Evolutionary conservation across 148 eudicot genomes (phyloP), one percentile per base, ranked within the genome.

Genomic region (Rhododendron ovatum): DNA sequence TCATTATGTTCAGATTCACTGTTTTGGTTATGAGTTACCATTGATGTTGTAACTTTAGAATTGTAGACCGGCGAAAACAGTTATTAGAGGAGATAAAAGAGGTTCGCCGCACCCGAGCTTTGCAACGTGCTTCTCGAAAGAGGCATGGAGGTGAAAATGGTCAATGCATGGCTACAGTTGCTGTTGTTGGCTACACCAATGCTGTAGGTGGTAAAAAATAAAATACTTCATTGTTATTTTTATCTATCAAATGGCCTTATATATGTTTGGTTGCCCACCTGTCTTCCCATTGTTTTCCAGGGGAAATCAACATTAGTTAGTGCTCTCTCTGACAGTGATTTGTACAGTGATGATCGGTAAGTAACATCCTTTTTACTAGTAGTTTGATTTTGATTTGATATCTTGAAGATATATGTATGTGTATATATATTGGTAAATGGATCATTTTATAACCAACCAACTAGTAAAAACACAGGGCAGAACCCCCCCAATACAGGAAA

Each of bases 291-390:
- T 13, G 24, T 86, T 71, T 74, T 86, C 81, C 88, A 97, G 99
- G 99, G 99, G 41, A 97, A 97, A 86, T 97, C 99, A n/a, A 97
- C 99, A 13, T 89, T 97, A 89, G 98, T 94, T 30, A 89, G 96
- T 85, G 90, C 92, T 71, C 95, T 97, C 82, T 94, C 88, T 79
- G 73, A 84, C 57, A 87, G 83, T 84, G 88, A 87, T 87, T 75
- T 87, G 51, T 87, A 87, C 28, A 87, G 88, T 87, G 88, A 83
- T 37, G 88, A 87, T n/a, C 85, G 88, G 88, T 84, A 84, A 41
- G 30, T 75, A 4, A 55, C 30, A 11, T 53, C 22, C 28, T n/a
- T 55, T 33, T 9, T 4, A 20, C 35, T 84, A 11, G 33, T 50
- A 53, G 45, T 83, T 35, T 67, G 78, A 71, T 63, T 63, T 82